Percentiles rank a stretch among this genome's conserved stretches.
Evolutionary conservation across 2,329 filamentous ascomycete species (phyloP).

Genomic region (Ophiocordyceps robertsii): DNA sequence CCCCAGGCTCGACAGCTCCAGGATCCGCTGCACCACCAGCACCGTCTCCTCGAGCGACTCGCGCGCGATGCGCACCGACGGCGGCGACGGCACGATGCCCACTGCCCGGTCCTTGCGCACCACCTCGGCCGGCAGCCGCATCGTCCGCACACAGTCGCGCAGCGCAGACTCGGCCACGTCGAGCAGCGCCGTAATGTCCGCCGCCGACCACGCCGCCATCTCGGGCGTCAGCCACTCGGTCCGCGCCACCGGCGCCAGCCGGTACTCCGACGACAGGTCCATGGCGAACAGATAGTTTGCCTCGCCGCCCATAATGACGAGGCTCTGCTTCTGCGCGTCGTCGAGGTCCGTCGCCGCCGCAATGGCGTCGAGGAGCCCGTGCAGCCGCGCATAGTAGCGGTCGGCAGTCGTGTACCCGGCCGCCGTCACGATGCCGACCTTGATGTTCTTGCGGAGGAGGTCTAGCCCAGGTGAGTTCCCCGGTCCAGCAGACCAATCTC

Average conservation of each 20-base stretch:
- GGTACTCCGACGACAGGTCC: slow-evolving; percentile 46
- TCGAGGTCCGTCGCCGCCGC: slow-evolving; percentile 45
- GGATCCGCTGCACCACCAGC: slow-evolving; percentile 79
- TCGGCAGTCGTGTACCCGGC: slow-evolving; percentile 85
- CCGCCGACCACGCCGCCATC: slow-evolving; percentile 64
- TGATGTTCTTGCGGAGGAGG: slow-evolving; percentile 64
- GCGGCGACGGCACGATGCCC: slow-evolving; percentile 53
- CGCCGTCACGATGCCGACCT: slow-evolving; percentile 90
- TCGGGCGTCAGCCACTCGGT: slow-evolving; percentile 62
- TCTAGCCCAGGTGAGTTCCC: slow-evolving; percentile 20
- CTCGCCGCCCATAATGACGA: slow-evolving; percentile 91
- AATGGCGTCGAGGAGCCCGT: slow-evolving; percentile 75
- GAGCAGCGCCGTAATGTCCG: slow-evolving; percentile 66
- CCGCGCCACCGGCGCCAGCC: slow-evolving; percentile 54
- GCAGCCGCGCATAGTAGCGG: slow-evolving; percentile 74
- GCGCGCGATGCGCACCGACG: slow-evolving; percentile 56
- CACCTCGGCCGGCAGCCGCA: slow-evolving; percentile 67
- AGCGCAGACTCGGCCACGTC: slow-evolving; percentile 81
- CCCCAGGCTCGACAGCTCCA: slow-evolving; percentile 61
- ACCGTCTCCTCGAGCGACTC: slow-evolving; percentile 95
- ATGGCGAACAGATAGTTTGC: slow-evolving; percentile 91
- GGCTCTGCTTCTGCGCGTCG: slow-evolving; percentile 54
- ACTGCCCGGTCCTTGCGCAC: slow-evolving; percentile 83
- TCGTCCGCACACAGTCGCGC: slow-evolving; percentile 63
- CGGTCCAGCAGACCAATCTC: too few species aligned